phyloP scores from a whole-genome alignment of 2,329 filamentous ascomycete genomes.

The Neopestalotiopsis clavispora region DNA sequence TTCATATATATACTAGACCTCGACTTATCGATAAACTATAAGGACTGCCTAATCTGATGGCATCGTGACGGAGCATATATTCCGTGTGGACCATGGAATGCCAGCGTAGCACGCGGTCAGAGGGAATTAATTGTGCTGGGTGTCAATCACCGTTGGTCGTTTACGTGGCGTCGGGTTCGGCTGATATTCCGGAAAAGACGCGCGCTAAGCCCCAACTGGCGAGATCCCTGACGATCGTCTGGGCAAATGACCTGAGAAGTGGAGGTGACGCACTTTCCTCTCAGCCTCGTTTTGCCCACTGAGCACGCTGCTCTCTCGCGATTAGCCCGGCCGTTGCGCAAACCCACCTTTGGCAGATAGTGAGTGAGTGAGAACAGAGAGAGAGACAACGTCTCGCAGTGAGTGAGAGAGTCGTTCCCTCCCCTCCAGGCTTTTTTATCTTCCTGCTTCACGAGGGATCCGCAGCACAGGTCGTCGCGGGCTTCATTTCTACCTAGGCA shows the following conservation, averaged over 20 bases:
- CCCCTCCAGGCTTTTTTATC: neutral
- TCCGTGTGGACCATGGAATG: neutral
- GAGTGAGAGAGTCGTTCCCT: neutral
- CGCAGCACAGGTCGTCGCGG: neutral
- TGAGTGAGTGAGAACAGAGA: neutral
- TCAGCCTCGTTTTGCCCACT: constrained; percentile 7
- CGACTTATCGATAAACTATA: neutral
- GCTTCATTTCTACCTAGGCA: neutral
- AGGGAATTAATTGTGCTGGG: neutral
- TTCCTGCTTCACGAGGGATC: neutral
- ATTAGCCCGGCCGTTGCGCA: neutral
- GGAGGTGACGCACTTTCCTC: constrained; percentile 2
- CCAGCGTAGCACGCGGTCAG: neutral
- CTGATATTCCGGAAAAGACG: constrained; percentile 6
- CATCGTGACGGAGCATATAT: constrained; percentile 10
- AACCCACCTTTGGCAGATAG: neutral
- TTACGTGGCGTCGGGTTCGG: constrained; percentile 8
- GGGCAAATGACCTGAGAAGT: constrained; percentile 9
- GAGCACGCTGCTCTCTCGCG: neutral
- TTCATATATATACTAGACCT: too few relatives aligned
- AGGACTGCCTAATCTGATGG: neutral
- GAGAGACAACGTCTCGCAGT: neutral
- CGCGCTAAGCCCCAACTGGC: neutral
- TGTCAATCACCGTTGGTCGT: neutral
- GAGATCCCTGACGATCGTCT: constrained; percentile 3